Evolutionary conservation across 257 asterid genomes (phyloP).

Genomic region (Lycium ferocissimum): DNA sequence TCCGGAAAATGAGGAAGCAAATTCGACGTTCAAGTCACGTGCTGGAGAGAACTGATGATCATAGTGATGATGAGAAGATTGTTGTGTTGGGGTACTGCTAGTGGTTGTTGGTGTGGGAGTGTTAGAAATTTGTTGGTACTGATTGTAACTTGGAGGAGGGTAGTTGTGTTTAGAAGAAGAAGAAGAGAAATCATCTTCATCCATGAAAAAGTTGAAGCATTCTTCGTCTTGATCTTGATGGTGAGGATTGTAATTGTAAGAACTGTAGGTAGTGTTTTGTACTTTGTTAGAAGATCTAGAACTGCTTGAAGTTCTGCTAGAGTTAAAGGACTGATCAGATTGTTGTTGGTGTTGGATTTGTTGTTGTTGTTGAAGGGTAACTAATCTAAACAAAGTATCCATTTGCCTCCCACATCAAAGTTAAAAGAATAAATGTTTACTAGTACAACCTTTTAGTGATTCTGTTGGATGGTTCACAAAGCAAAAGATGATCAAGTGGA

Average conservation of each 20-base stretch:
- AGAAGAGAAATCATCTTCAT: conserved; percentile 88
- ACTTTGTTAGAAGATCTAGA: conserved; percentile 59
- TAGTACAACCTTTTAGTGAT: conserved; percentile 34
- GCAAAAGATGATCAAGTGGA: conserved; percentile 42
- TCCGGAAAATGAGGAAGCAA: conserved; percentile 54
- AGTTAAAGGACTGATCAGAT: conserved; percentile 77
- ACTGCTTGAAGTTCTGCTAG: conserved; percentile 81
- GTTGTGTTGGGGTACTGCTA: conserved; percentile 49
- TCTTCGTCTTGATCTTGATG: conserved; percentile 61
- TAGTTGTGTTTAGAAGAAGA: conserved; percentile 72
- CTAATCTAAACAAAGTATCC: conserved; percentile 97
- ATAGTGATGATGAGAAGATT: conserved; percentile 46
- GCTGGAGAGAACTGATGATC: conserved; percentile 51
- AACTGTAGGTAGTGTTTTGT: conserved; percentile 49
- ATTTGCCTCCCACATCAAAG: conserved; percentile 65
- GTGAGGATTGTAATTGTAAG: conserved; percentile 37
- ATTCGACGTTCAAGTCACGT: conserved; percentile 58
- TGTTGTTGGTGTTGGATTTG: conserved; percentile 33
- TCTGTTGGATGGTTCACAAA: conserved; percentile 38
- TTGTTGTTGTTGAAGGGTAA: conserved; percentile 54
- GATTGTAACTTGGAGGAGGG: conserved; percentile 33
- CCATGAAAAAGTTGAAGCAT: conserved; percentile 99
- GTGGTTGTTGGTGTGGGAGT: conserved; percentile 61
- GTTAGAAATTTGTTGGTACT: conserved; percentile 38
- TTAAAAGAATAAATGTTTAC: conserved; percentile 26